Base-by-base conservation (phyloP, 441 rosid genomes). In the Populus trichocarpa region DNA sequence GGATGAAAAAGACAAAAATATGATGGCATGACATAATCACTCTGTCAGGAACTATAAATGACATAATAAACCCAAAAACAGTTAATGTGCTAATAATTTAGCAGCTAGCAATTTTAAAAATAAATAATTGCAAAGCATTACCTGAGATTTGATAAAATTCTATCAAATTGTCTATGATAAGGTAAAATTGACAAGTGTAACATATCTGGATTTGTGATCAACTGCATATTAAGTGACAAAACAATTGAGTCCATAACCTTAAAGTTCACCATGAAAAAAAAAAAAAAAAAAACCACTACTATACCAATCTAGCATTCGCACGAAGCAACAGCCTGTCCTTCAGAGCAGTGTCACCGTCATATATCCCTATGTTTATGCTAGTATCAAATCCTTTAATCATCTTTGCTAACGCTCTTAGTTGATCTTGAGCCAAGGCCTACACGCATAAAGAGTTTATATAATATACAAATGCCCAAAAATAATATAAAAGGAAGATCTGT, bases 141-240 rank as follows among this genome's bases (percentile, higher is more conserved):
- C 99, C 98, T 90, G 66, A 96, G 90, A 81, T 90, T 94, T 72
- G 96, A 85, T 81, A 94, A 85, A 83, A 96, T 88, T 79, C 97
- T 88, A 77, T 86, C 81, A 80, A 96, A 96, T 84, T 91, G 89
- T 77, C 88, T 82, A 85, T 94, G 99, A 38, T 75, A 84, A 32
- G 97, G 99, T 86, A 96, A 87, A 77, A 96, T 91, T 83, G 98
- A 89, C 87, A 87, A 83, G 83, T 96, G 98, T 28, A 96, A 84
- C 98, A 96, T 96, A 84, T 96, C 99, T 61, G 99, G 99, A 92
- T 96, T 96, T 77, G 99, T 96, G 77, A 96, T 96, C 84, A 96
- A 87, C 99, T 96, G 88, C 87, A 82, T 30, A 63, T 74, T 80
- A 78, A 81, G 75, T 5, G 64, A 65, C 77, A 35, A 84, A 25